These are phyloP conservation scores for Talaromyces marneffei DNA, from an alignment of 2,329 filamentous ascomycete genomes.

Conservation along the genomic window DNA sequence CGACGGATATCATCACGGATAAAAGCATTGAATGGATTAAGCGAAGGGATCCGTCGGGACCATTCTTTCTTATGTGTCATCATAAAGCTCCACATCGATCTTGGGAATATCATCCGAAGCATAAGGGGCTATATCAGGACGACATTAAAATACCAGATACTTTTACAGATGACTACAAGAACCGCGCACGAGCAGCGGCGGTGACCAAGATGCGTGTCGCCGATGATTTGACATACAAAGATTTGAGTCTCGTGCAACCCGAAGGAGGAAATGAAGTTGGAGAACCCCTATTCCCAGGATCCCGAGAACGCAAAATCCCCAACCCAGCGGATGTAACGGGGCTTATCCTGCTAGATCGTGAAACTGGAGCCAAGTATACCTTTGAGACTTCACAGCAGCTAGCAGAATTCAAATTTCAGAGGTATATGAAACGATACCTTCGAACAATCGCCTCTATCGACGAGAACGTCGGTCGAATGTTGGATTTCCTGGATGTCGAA, in stretches of 20 bases:
- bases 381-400: conserved; percentile 34
- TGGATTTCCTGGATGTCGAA: conserved; percentile 44
- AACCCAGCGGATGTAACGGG: conserved; percentile 30
- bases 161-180: conserved; percentile 51
- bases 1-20: conserved; percentile 50
- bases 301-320: conserved; percentile 38
- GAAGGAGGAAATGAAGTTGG: conserved; percentile 43
- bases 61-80: conserved; percentile 54
- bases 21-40: conserved; percentile 44
- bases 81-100: conserved; percentile 52
- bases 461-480: conserved; percentile 47
- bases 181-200: conserved; percentile 46
- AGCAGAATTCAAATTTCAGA: conserved; percentile 51
- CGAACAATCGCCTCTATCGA: conserved; percentile 50
- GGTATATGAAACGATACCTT: conserved; percentile 53
- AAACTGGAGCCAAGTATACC: conserved; percentile 42
- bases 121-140: conserved; percentile 46
- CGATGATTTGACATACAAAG: conserved; percentile 47
- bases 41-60: conserved; percentile 27
- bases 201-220: conserved; percentile 49
- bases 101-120: conserved; percentile 48
- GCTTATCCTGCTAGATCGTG: conserved; percentile 41
- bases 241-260: conserved; percentile 49
- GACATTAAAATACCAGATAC: conserved; percentile 47
- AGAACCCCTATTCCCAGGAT: conserved; percentile 24